Conservation (phyloP, 2,329 filamentous ascomycete genomes). For the Pseudogymnoascus destructans region DNA sequence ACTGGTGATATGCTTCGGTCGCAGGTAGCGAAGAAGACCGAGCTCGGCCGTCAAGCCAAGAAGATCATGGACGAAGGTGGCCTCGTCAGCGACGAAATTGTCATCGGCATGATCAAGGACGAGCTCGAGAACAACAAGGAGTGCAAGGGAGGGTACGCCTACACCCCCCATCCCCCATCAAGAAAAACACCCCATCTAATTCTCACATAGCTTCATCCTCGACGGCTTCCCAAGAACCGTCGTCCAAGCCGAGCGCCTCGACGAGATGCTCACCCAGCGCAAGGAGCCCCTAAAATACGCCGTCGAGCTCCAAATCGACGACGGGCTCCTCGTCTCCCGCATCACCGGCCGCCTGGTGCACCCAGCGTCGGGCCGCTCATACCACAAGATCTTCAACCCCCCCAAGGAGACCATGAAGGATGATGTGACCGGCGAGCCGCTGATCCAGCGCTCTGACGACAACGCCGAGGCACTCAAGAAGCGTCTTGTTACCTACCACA, state of each 20-base stretch:
- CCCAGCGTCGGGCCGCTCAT: conserved; percentile 88
- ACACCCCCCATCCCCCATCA: conserved; percentile 9
- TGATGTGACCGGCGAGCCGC: conserved; percentile 89
- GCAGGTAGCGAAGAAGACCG: conserved; percentile 94
- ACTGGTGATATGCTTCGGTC: conserved; percentile 98
- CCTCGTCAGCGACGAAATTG: conserved; percentile 95
- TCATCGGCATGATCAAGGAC: conserved; percentile 99
- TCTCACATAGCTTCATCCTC: conserved; percentile 70
- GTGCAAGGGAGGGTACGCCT: conserved; percentile 82
- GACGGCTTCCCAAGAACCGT: conserved; percentile 98
- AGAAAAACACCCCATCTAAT: conserved; percentile 12
- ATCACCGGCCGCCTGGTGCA: conserved; percentile 95
- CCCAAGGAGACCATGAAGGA: conserved; percentile 91
- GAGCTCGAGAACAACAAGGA: conserved; percentile 89
- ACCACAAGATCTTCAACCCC: conserved; percentile 98
- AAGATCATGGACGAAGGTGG: conserved; percentile 99
- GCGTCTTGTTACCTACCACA: conserved; percentile 84
- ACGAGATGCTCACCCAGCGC: conserved; percentile 72
- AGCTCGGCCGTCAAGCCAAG: conserved; percentile 90
- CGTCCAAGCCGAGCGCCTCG: conserved; percentile 84
- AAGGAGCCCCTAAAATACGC: conserved; percentile 85
- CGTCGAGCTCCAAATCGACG: conserved; percentile 93
- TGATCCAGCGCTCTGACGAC: conserved; percentile 93
- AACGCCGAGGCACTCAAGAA: conserved; percentile 94
- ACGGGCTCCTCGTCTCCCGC: conserved; percentile 80